Base-by-base conservation (phyloP, 257 asterid genomes). In the Orobanche coerulescens region DNA sequence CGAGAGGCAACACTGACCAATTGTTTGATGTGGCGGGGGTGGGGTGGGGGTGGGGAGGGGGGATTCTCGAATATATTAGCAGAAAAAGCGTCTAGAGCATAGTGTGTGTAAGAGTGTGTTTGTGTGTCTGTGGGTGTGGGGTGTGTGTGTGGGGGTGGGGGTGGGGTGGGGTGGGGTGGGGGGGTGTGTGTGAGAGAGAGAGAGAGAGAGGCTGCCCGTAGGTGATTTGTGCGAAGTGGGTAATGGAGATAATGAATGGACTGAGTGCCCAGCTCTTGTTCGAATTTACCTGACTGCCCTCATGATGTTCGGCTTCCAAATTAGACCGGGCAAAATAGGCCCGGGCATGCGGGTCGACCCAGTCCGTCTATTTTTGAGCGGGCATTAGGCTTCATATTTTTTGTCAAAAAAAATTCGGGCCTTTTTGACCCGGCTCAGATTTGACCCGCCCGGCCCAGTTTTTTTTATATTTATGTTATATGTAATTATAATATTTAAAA, bases 241-340 rank as follows among this genome's bases (percentile, higher is more conserved):
- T 44, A 59, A 42, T 16, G 61, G 51, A 37, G 52, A n/a, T 3
- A 19, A 15, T 48, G 64, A 46, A 59, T 39, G 47, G 67, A 30
- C 26, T 23, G 66, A 49, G 5, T 12, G 62, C 62, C 75, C 72
- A 64, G 7, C 62, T 70, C 22, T 16, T 4, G 0, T 0, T 1
- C 19, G 49, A 52, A 75, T 37, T 12, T 59, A 76, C 73, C 0
- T 12, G 1, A 40, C 2, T 65, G 33, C 71, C 81, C 75, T 67
- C 61, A n/a, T 24, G 37, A 37, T 48, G 56, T 61, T 47, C 66
- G 69, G 67, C 77, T 55, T 61, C 22, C 19, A 14, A 25, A 55
- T 67, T 26, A n/a, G n/a, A n/a, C n/a, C n/a, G n/a, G n/a, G n/a
- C n/a, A n/a, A n/a, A n/a, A n/a, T n/a, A n/a, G n/a, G n/a, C n/a